A percentile compares a stretch with the other conserved stretches of the same genome.
Conservation (phyloP, 495 filamentous ascomycete genomes). For the Pseudomonodictys pantanalensis region DNA sequence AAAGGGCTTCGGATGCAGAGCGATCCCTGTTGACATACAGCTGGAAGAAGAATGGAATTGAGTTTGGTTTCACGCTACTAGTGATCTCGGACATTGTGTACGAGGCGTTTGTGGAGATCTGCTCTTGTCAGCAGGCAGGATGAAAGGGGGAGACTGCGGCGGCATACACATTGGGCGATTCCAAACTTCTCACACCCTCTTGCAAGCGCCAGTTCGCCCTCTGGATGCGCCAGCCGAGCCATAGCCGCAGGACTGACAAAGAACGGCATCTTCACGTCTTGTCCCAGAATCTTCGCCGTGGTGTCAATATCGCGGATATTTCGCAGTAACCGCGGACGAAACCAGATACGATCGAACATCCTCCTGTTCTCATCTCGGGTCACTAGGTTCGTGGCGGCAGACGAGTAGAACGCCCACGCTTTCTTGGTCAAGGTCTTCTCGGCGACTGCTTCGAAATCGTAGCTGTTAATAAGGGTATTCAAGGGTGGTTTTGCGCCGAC, state of each 20-base stretch:
- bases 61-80: neutral
- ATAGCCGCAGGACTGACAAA: conserved; percentile 75
- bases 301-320: conserved; percentile 56
- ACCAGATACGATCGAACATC: conserved; percentile 62
- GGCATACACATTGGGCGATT: conserved; percentile 53
- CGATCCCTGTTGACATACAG: conserved; percentile 78
- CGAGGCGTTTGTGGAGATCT: conserved; percentile 66
- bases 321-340: conserved; percentile 69
- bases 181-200: conserved; percentile 55
- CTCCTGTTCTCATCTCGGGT: conserved; percentile 59
- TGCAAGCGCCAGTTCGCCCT: conserved; percentile 71
- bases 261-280: conserved; percentile 57
- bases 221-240: conserved; percentile 65
- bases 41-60: conserved; percentile 64
- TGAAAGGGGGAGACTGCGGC: neutral
- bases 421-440: conserved; percentile 61
- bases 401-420: conserved; percentile 80
- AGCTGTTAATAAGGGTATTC: conserved; percentile 63
- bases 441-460: conserved; percentile 72
- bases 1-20: conserved; percentile 61
- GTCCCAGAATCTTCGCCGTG: conserved; percentile 55
- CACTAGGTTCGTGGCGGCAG: conserved; percentile 73
- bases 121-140: neutral
- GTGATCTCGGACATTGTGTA: conserved; percentile 61
- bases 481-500: conserved; percentile 62